A percentile compares a stretch with the other conserved stretches of the same genome.
Evolutionary conservation across 768 basidiomycete species (phyloP).

Genomic region (Agrocybe pediades): DNA sequence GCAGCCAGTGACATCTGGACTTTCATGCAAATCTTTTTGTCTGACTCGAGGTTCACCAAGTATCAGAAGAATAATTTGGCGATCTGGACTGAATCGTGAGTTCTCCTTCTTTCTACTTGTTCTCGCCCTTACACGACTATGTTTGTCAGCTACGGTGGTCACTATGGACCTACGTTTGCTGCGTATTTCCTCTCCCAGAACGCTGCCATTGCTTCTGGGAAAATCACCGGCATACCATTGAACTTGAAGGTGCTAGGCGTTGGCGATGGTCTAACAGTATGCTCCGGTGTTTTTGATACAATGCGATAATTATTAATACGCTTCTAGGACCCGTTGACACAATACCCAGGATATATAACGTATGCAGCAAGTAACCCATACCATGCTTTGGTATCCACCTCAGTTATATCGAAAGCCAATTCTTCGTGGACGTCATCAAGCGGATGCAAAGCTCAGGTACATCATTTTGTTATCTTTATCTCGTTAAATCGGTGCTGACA

Average conservation of each 20-base stretch:
- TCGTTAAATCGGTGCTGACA: neutral
- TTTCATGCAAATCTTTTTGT: constrained; percentile 64
- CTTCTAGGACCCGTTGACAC: constrained; percentile 26
- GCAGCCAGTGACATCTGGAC: constrained; percentile 63
- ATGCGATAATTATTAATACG: neutral
- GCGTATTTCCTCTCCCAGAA: constrained; percentile 63
- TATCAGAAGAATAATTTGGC: constrained; percentile 48
- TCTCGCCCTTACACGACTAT: neutral
- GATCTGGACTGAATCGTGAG: constrained; percentile 65
- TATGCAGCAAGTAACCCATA: constrained; percentile 62
- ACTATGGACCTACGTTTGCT: constrained; percentile 71
- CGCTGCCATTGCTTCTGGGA: constrained; percentile 50
- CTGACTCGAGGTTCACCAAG: constrained; percentile 53
- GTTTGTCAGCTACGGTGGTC: constrained; percentile 60
- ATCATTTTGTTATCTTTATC: neutral
- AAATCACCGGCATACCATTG: constrained; percentile 44
- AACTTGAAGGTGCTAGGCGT: constrained; percentile 67
- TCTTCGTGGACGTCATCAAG: constrained; percentile 39
- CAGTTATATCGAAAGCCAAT: constrained; percentile 43
- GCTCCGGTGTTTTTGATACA: constrained; percentile 3
- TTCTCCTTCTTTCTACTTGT: neutral
- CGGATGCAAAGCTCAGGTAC: constrained; percentile 55
- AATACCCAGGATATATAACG: constrained; percentile 59
- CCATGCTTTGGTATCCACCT: constrained; percentile 49
- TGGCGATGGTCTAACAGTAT: constrained; percentile 62